phyloP scores from a whole-genome alignment of 441 rosid species.

The Arabidopsis lyrata region DNA sequence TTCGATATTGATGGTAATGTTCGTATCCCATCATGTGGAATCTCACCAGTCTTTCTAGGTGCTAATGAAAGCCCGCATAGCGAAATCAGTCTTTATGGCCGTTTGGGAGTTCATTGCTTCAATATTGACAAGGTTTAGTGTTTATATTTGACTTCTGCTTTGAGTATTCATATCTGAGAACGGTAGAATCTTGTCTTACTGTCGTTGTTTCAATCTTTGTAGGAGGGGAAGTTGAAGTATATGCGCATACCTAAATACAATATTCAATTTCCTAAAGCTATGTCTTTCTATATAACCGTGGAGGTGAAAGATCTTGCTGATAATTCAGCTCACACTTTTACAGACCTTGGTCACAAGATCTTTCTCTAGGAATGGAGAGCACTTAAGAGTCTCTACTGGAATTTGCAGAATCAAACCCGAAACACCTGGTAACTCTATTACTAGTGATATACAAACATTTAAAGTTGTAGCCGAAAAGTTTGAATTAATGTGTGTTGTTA shows the following conservation, averaged over 20 bases:
- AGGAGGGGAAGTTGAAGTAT: background rate
- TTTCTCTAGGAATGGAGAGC: background rate
- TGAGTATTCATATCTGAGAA: no score
- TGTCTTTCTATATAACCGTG: constrained; percentile 14
- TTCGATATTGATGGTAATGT: constrained; percentile 2
- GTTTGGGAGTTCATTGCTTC: constrained; percentile 4
- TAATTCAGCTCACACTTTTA: background rate
- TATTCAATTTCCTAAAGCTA: background rate
- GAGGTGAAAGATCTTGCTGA: constrained; percentile 10
- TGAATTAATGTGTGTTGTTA: background rate
- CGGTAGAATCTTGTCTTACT: no score
- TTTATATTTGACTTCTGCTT: no score
- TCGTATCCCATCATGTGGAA: background rate
- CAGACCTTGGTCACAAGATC: background rate
- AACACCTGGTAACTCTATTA: background rate
- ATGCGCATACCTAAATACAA: background rate
- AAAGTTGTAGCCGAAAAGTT: background rate
- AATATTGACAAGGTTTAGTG: constrained; percentile 1
- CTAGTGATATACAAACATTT: background rate
- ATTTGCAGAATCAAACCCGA: background rate
- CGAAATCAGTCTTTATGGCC: background rate
- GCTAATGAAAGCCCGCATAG: background rate
- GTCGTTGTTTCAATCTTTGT: background rate
- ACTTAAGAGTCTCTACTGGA: background rate
- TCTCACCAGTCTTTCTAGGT: background rate